phyloP scores from a whole-genome alignment of 2,329 filamentous ascomycete species.

The Beauveria sp. region DNA sequence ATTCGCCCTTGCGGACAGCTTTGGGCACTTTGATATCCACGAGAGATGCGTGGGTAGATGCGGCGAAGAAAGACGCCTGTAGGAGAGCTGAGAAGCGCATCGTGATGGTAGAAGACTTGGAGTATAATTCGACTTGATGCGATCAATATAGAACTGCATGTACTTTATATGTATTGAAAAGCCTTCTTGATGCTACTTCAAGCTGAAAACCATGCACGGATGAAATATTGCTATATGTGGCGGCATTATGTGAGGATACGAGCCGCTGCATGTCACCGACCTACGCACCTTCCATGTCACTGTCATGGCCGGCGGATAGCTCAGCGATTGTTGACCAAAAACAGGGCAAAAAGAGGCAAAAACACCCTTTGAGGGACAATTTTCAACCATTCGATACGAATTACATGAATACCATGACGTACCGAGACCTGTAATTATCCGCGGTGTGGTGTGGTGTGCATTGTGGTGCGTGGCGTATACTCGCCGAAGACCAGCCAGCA shows the following conservation, averaged over 20 bases:
- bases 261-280: not conserved
- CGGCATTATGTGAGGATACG: not conserved
- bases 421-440: too few species aligned
- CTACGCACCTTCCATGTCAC: not conserved
- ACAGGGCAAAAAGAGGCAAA: not conserved
- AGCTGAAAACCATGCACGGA: not conserved
- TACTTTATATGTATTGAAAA: not conserved
- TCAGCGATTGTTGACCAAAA: too few species aligned
- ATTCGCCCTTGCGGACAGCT: slow-evolving; percentile 4
- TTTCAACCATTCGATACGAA: too few species aligned
- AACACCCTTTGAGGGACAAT: too few species aligned
- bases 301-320: not conserved
- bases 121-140: too few species aligned
- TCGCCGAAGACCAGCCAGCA: too few species aligned
- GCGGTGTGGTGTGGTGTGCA: too few species aligned
- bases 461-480: too few species aligned
- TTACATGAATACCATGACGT: too few species aligned
- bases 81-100: slow-evolving; percentile 1
- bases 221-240: not conserved
- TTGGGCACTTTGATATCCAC: slow-evolving; percentile 6
- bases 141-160: not conserved
- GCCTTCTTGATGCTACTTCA: not conserved
- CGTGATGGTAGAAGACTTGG: not conserved
- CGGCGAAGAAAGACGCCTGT: not conserved
- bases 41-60: not conserved